Evolutionary conservation across 495 filamentous ascomycete species (phyloP), one percentile per base, ranked within the genome.

Genomic region (Penicillium desertorum): DNA sequence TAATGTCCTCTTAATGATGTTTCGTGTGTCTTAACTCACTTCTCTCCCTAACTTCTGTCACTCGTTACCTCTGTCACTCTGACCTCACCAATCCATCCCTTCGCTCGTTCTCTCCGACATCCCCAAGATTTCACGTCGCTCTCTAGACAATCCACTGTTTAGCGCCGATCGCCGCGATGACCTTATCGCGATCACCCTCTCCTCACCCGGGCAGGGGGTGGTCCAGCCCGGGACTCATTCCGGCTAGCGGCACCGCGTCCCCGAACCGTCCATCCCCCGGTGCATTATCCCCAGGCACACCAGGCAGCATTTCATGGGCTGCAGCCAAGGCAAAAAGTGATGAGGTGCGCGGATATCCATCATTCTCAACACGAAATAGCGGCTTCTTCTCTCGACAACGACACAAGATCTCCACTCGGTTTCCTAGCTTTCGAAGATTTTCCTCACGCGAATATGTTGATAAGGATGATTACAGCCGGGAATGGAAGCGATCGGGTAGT

Each of bases 381-480:
- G 88, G 90, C 43, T 96, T 94, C 79, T 89, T 96, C 65, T 84
- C 82, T 39, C 84, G 88, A 45, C 87, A 92, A 68, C 87, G 87
- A 70, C 83, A 89, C 52, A 84, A 77, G 53, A 76, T 96, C 65
- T 91, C 88, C 3, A 84, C 80, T 51, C 88, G 82, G 44, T 72
- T 96, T 36, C 89, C 92, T 16, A 80, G 82, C n/a, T 91, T 93
- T 70, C 65, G 76, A 19, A 64, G 59, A 29, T 56, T 57, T 8
- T 66, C 69, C 36, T 48, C 70, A 52, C 71, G 61, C 45, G 73
- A 74, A 48, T 88, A 86, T 69, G 80, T 82, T 20, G 88, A 93
- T 63, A 93, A 92, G 65, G 90, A 95, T 71, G 93, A 89, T 64
- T 76, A 84, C 45, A 82, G 80, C 25, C 75, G 82, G 29, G 77